Evolutionary conservation across 225 moss, liverwort and hornwort species (phyloP).

Genomic region (Pseudisothecium myosuroides): DNA sequence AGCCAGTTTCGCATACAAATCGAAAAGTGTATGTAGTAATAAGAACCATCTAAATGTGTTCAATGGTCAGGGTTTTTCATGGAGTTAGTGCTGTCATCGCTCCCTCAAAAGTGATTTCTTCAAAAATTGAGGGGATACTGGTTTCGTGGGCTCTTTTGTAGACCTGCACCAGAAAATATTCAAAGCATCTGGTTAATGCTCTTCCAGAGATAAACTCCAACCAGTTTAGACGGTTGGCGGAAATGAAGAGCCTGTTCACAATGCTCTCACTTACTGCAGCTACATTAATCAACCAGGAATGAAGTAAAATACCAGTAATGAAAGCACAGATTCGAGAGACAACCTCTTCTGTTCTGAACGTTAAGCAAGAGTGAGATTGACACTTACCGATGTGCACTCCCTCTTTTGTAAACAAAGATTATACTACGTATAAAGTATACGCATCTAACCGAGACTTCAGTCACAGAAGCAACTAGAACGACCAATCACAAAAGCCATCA

Average conservation of each 20-base stretch:
- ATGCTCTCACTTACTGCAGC: neutral
- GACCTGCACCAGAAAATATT: constrained; percentile 35
- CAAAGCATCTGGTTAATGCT: neutral
- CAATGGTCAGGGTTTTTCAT: neutral
- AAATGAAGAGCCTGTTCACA: neutral
- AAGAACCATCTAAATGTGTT: neutral
- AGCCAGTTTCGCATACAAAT: neutral
- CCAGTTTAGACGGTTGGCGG: neutral
- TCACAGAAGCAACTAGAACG: neutral
- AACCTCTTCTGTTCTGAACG: neutral
- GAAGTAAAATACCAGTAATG: neutral
- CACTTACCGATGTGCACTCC: neutral
- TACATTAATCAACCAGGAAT: neutral
- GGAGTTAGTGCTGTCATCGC: neutral
- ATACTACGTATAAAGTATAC: neutral
- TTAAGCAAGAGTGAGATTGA: neutral
- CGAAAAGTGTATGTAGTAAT: neutral
- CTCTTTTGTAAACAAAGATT: neutral
- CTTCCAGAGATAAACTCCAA: neutral
- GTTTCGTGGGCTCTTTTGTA: constrained; percentile 59
- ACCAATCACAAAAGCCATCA: neutral
- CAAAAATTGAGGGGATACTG: constrained; percentile 53
- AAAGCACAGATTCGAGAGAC: neutral
- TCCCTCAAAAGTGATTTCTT: constrained; percentile 14
- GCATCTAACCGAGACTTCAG: neutral